These are phyloP conservation scores for Phyllosticta citriasiana DNA, from an alignment of 2,329 filamentous ascomycete genomes.

Conservation along the genomic window DNA sequence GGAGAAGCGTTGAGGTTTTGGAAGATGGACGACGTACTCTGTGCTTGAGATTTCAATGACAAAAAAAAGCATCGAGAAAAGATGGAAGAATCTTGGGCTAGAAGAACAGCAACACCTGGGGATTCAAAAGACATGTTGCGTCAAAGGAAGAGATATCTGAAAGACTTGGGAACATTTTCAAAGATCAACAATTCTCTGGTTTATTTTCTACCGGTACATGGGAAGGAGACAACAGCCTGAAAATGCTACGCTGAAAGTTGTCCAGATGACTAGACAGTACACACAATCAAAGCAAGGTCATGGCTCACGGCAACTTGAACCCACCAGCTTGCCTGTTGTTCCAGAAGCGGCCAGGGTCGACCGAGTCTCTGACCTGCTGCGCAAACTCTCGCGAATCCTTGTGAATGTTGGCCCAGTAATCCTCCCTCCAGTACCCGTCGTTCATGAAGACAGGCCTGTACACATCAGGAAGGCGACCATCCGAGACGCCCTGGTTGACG, in stretches of 20 bases:
- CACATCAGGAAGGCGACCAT: slow-evolving; percentile 28
- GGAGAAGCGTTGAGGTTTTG: neutral
- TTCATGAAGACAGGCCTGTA: slow-evolving; percentile 40
- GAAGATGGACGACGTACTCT: neutral
- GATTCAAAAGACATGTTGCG: too few relatives aligned
- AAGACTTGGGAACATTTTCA: neutral
- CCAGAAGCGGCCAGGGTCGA: slow-evolving; percentile 33
- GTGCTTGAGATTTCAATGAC: neutral
- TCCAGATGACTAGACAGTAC: neutral
- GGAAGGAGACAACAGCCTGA: neutral
- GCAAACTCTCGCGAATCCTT: slow-evolving; percentile 21
- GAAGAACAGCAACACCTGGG: too few relatives aligned
- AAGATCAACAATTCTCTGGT: neutral
- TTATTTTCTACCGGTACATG: neutral
- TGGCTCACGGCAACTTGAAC: slow-evolving; percentile 20
- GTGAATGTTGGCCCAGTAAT: slow-evolving; percentile 33
- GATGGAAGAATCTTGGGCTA: neutral
- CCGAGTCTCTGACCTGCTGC: slow-evolving; percentile 23
- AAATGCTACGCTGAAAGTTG: neutral
- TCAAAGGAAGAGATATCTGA: too few relatives aligned
- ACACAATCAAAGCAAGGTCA: neutral
- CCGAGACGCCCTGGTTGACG: slow-evolving; percentile 24
- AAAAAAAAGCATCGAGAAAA: neutral
- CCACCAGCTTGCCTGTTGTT: slow-evolving; percentile 29
- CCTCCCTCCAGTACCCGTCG: slow-evolving; percentile 34